Percentiles rank a stretch among this genome's conserved stretches.
phyloP scores from a whole-genome alignment of 805 yeast genomes.

The Yarrowia porcina region DNA sequence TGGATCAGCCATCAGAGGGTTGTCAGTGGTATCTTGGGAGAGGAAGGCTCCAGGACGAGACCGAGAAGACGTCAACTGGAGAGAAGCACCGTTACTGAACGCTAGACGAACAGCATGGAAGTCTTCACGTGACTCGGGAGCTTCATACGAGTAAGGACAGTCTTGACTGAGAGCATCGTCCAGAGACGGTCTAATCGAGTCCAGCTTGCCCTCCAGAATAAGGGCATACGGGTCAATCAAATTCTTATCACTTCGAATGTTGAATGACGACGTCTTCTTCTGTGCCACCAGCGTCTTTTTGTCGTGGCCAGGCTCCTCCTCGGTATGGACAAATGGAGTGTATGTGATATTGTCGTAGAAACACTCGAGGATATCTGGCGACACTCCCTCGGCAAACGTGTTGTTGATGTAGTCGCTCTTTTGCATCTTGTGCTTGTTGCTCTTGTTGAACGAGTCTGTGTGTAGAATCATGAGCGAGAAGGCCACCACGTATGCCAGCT shows the following conservation, averaged over 20 bases:
- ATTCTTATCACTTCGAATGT: slow-evolving; percentile 31
- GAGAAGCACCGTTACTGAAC: slow-evolving; percentile 36
- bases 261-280: slow-evolving; percentile 28
- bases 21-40: slow-evolving; percentile 32
- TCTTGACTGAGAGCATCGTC: slow-evolving; percentile 31
- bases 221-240: slow-evolving; percentile 41
- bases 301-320: slow-evolving; percentile 35
- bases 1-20: slow-evolving; percentile 36
- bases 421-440: slow-evolving; percentile 65
- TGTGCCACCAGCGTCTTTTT: slow-evolving; percentile 12
- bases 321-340: slow-evolving; percentile 52
- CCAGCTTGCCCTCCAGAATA: slow-evolving; percentile 39
- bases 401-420: slow-evolving; percentile 58
- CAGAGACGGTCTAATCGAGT: slow-evolving; percentile 38
- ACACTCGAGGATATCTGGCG: slow-evolving; percentile 45
- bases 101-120: slow-evolving; percentile 33
- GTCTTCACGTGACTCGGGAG: slow-evolving; percentile 31
- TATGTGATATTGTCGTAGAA: slow-evolving; percentile 65
- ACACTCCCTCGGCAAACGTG: slow-evolving; percentile 38
- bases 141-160: slow-evolving; percentile 35
- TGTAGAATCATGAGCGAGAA: slow-evolving; percentile 69
- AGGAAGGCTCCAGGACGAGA: slow-evolving; percentile 41
- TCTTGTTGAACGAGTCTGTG: slow-evolving; percentile 68
- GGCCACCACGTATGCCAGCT: slow-evolving; percentile 59
- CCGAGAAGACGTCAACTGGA: slow-evolving; percentile 41